Percentiles rank a stretch among this genome's conserved stretches.
Conservation (phyloP, 306 rosid genomes). For the Gleditsia sinensis region DNA sequence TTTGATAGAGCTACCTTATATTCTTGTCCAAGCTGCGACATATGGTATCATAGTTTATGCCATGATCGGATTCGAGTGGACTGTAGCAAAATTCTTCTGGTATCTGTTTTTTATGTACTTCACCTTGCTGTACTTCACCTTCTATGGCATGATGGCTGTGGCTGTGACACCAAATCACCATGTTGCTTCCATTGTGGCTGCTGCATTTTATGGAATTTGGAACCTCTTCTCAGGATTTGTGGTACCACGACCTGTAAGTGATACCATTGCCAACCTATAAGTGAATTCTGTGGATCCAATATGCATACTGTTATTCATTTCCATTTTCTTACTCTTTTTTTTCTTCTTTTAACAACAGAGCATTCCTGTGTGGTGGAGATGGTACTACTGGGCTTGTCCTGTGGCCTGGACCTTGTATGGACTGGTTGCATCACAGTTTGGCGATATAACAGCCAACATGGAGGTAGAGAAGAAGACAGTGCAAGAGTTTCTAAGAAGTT, state of each 20-base stretch:
- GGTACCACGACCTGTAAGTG: constrained; percentile 56
- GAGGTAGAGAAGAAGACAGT: constrained; percentile 9
- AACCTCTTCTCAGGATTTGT: constrained; percentile 69
- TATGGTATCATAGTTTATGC: constrained; percentile 59
- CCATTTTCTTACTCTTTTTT: background rate
- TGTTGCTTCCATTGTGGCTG: constrained; percentile 53
- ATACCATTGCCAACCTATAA: background rate
- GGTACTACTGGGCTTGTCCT: constrained; percentile 68
- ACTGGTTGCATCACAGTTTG: constrained; percentile 57
- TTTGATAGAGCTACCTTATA: constrained; percentile 60
- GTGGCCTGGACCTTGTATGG: constrained; percentile 65
- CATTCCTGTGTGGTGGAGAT: constrained; percentile 74
- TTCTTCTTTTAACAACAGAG: background rate
- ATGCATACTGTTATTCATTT: background rate
- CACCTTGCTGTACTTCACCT: constrained; percentile 66
- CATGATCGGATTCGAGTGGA: constrained; percentile 70
- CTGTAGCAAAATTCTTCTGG: constrained; percentile 58
- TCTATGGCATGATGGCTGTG: constrained; percentile 65
- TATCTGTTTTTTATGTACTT: constrained; percentile 59
- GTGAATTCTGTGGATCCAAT: background rate
- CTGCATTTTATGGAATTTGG: constrained; percentile 63
- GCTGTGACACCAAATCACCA: constrained; percentile 66
- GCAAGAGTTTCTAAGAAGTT: constrained; percentile 24
- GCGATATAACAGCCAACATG: constrained; percentile 25
- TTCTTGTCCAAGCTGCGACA: constrained; percentile 45